These are phyloP conservation scores for Epicoccum nigrum DNA, from an alignment of 2,329 filamentous ascomycete genomes.

Conservation along the genomic window DNA sequence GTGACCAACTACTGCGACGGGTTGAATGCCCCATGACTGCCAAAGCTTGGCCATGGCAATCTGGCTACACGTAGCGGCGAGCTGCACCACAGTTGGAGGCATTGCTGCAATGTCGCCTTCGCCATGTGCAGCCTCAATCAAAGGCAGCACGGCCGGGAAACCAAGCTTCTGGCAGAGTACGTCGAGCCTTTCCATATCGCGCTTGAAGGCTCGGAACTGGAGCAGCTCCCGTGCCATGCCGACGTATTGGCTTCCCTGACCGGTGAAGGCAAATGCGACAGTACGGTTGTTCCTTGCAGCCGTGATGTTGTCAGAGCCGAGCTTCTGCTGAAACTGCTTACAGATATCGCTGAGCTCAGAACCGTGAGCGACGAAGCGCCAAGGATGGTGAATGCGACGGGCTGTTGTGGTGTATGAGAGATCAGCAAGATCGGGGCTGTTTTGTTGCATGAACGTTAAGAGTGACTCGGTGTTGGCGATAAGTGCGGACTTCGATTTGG, in stretches of 20 bases:
- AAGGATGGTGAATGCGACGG: neutral
- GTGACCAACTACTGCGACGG: slow-evolving; percentile 26
- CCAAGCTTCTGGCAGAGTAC: neutral
- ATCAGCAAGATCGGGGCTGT: no score
- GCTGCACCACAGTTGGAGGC: neutral
- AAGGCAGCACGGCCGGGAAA: neutral
- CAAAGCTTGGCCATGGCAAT: neutral
- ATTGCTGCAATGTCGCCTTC: neutral
- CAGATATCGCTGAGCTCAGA: neutral
- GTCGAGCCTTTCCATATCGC: neutral
- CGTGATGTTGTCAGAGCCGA: neutral
- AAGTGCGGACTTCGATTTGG: no score
- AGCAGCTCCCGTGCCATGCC: neutral
- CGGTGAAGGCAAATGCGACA: slow-evolving; percentile 50
- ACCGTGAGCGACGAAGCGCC: neutral
- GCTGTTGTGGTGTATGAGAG: neutral
- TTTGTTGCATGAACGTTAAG: no score
- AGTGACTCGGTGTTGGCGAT: no score
- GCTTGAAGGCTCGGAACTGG: neutral
- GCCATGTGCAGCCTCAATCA: neutral
- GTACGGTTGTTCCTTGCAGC: slow-evolving; percentile 15
- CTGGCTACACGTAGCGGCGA: neutral
- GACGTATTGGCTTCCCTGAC: slow-evolving; percentile 40
- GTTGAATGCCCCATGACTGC: slow-evolving; percentile 7
- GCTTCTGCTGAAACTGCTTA: neutral